phyloP scores from a whole-genome alignment of 352 stramenopile genomes.

The Phytophthora cactorum region DNA sequence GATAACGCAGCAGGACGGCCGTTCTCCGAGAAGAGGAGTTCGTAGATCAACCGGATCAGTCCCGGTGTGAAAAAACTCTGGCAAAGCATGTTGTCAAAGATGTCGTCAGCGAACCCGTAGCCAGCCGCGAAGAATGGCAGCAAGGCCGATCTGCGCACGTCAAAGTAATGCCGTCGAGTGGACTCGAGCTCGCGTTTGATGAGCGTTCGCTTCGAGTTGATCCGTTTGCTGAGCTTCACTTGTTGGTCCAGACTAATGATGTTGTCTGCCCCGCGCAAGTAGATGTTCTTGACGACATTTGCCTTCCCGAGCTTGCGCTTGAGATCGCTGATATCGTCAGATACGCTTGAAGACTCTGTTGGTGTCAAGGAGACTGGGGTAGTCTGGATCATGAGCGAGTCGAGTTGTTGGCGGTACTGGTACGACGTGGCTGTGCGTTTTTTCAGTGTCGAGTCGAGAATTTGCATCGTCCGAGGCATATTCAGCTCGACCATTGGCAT shows the following conservation, averaged over 20 bases:
- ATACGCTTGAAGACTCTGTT: constrained; percentile 9
- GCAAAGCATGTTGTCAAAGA: constrained; percentile 80
- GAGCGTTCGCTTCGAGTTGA: constrained; percentile 44
- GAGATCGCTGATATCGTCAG: constrained; percentile 19
- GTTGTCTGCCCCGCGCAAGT: constrained; percentile 34
- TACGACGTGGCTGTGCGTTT: constrained; percentile 53
- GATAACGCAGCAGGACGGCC: constrained; percentile 32
- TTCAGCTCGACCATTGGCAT: constrained; percentile 70
- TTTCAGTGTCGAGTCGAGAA: constrained; percentile 66
- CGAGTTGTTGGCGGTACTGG: constrained; percentile 44
- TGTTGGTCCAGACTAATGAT: constrained; percentile 47
- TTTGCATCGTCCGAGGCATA: constrained; percentile 70
- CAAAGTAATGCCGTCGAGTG: constrained; percentile 47
- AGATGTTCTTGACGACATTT: constrained; percentile 39
- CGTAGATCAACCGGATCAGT: constrained; percentile 66
- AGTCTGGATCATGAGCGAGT: constrained; percentile 27
- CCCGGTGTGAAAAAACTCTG: constrained; percentile 74
- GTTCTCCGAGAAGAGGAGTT: constrained; percentile 71
- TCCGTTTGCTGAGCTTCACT: constrained; percentile 47
- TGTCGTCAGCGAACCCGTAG: constrained; percentile 64
- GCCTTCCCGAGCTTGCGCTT: constrained; percentile 24
- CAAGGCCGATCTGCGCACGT: constrained; percentile 46
- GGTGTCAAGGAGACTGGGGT: constrained; percentile 6
- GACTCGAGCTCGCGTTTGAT: constrained; percentile 54
- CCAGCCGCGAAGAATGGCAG: constrained; percentile 73